A percentile compares a stretch with the other conserved stretches of the same genome.
phyloP scores from a whole-genome alignment of 805 yeast genomes.

The Phaffomyces opuntiae region DNA sequence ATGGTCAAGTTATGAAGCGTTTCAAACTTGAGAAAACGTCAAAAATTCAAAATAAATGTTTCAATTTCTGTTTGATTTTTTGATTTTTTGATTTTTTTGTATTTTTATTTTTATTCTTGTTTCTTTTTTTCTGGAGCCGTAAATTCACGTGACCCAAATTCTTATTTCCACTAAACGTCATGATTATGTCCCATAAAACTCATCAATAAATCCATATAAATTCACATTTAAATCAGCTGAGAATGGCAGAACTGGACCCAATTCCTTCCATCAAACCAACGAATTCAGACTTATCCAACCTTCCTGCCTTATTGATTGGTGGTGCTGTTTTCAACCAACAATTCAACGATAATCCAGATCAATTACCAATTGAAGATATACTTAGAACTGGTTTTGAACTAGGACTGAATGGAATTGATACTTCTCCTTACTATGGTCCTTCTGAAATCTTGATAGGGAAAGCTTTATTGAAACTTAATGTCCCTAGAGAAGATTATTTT shows the following conservation, averaged over 20 bases:
- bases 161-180: too few species aligned
- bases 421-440: conserved; percentile 91
- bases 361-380: conserved; percentile 51
- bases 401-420: conserved; percentile 77
- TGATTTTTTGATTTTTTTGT: too few species aligned
- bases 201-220: too few species aligned
- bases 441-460: conserved; percentile 71
- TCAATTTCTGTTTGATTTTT: too few species aligned
- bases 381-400: conserved; percentile 50
- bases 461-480: conserved; percentile 42
- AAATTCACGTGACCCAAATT: too few species aligned
- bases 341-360: conserved; percentile 63
- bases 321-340: conserved; percentile 85
- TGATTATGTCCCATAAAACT: too few species aligned
- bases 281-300: conserved; percentile 22
- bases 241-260: conserved; percentile 7
- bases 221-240: too few species aligned
- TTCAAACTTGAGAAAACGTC: too few species aligned
- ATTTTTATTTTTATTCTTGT: too few species aligned
- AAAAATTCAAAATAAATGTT: too few species aligned
- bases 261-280: conserved; percentile 14
- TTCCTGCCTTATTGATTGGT: conserved; percentile 66
- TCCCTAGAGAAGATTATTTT: conserved; percentile 54
- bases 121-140: too few species aligned
- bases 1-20: too few species aligned